These are phyloP conservation scores for Candida mesenterica DNA, from an alignment of 1,139 yeast genomes.

Conservation along the genomic window DNA sequence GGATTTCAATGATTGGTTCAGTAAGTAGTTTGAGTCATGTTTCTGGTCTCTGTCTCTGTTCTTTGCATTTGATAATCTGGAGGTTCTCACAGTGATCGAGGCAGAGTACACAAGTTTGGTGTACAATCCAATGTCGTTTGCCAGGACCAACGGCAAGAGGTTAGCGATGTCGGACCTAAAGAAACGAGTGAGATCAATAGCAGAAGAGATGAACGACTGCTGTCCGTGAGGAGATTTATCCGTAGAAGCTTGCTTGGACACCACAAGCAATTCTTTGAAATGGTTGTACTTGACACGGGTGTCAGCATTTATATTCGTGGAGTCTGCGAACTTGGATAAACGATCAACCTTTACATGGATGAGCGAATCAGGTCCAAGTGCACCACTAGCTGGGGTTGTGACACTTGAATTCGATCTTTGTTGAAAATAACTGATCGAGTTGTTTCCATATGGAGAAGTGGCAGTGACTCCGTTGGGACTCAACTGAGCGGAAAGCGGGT, in stretches of 20 bases:
- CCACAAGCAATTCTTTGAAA: constrained; percentile 28
- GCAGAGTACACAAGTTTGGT: constrained; percentile 27
- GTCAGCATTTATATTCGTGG: constrained; percentile 17
- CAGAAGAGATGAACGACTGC: constrained; percentile 22
- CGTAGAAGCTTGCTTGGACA: constrained; percentile 20
- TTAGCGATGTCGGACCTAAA: constrained; percentile 5
- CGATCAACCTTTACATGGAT: constrained; percentile 4
- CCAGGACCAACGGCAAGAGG: constrained; percentile 14
- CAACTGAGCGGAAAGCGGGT: constrained; percentile 7
- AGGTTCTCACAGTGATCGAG: constrained; percentile 23
- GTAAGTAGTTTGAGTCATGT: constrained; percentile 23
- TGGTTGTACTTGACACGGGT: constrained; percentile 22
- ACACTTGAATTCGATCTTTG: constrained; percentile 7
- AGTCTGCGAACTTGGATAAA: constrained; percentile 8
- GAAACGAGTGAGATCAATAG: constrained; percentile 16
- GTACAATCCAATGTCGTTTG: constrained; percentile 28
- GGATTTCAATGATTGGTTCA: constrained; percentile 31
- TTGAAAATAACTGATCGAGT: constrained; percentile 8
- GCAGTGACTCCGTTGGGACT: constrained; percentile 1
- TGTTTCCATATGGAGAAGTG: neutral
- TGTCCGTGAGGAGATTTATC: constrained; percentile 16
- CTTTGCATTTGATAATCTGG: constrained; percentile 30
- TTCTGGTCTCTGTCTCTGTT: constrained; percentile 44
- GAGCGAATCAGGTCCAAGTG: neutral
- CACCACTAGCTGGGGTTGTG: constrained; percentile 1